Evolutionary conservation across 176 grass and related monocot genomes (phyloP).

Genomic region (Cymbopogon citratus): DNA sequence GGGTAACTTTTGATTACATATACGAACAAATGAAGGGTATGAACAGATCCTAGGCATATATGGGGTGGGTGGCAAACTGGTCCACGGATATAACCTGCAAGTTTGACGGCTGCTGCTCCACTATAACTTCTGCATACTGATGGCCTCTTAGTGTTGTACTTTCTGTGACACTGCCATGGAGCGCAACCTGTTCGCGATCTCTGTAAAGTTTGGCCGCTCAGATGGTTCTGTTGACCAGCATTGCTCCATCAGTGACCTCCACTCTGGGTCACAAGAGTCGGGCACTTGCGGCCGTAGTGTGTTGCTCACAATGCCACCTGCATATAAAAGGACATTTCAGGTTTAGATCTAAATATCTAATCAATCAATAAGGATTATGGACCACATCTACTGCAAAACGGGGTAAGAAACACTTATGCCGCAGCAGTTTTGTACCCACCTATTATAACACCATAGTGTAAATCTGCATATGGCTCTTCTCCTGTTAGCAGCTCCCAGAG

Average conservation of each 20-base stretch:
- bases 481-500: constrained; percentile 96
- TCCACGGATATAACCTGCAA: background rate
- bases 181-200: constrained; percentile 62
- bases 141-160: constrained; percentile 43
- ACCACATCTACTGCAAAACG: background rate
- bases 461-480: constrained; percentile 88
- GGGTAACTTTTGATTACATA: constrained; percentile 44
- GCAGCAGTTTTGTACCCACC: constrained; percentile 39
- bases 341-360: background rate
- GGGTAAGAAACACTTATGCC: background rate
- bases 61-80: background rate
- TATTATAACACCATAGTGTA: constrained; percentile 97
- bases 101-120: background rate
- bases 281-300: constrained; percentile 74
- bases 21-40: constrained; percentile 55
- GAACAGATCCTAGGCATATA: constrained; percentile 46
- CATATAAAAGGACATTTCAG: background rate
- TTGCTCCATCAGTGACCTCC: constrained; percentile 94
- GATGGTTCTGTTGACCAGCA: constrained; percentile 92
- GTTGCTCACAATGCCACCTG: constrained; percentile 91
- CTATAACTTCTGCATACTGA: too few species aligned
- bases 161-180: constrained; percentile 73
- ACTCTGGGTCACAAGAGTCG: constrained; percentile 73
- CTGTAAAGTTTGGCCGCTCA: constrained; percentile 69
- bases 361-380: background rate